Percentiles rank a stretch among this genome's conserved stretches.
Conservation (phyloP, 352 stramenopile species). For the Hyaloperonospora brassicae region DNA sequence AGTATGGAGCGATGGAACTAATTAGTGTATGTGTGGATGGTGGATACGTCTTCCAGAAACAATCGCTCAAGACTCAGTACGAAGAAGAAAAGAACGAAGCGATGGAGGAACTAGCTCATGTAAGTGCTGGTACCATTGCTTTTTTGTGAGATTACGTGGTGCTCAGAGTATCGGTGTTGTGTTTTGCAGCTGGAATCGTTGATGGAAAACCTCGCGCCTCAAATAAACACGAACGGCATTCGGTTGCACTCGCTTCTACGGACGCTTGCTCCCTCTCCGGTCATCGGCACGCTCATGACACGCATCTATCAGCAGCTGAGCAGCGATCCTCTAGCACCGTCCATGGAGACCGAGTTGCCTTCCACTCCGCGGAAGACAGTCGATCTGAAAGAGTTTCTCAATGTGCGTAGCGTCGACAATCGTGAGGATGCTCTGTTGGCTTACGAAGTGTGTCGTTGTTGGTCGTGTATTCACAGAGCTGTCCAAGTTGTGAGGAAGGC, state of each 20-base stretch:
- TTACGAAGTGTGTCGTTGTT: constrained; percentile 8
- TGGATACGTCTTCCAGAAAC: constrained; percentile 23
- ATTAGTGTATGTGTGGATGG: background rate
- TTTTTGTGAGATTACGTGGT: background rate
- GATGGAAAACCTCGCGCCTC: constrained; percentile 39
- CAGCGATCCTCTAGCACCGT: constrained; percentile 17
- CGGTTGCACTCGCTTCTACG: constrained; percentile 59
- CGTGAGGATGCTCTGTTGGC: constrained; percentile 3
- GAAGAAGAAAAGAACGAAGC: constrained; percentile 50
- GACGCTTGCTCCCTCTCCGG: constrained; percentile 46
- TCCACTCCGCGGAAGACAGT: constrained; percentile 42
- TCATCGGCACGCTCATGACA: constrained; percentile 66
- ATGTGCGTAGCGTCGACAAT: constrained; percentile 27
- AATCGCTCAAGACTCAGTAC: constrained; percentile 60
- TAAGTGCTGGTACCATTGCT: constrained; percentile 16
- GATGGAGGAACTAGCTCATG: constrained; percentile 51
- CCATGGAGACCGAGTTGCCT: constrained; percentile 10
- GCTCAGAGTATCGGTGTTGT: background rate
- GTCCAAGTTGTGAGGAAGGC: constrained; percentile 63
- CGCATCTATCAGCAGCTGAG: constrained; percentile 65
- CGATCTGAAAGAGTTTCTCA: constrained; percentile 55
- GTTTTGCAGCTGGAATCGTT: constrained; percentile 38
- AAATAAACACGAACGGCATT: constrained; percentile 46
- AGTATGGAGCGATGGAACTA: background rate
- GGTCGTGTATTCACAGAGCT: constrained; percentile 37